Evolutionary conservation across 2,329 filamentous ascomycete genomes (phyloP), one percentile per base, ranked within the genome.

Genomic region (Thelonectria discophora): DNA sequence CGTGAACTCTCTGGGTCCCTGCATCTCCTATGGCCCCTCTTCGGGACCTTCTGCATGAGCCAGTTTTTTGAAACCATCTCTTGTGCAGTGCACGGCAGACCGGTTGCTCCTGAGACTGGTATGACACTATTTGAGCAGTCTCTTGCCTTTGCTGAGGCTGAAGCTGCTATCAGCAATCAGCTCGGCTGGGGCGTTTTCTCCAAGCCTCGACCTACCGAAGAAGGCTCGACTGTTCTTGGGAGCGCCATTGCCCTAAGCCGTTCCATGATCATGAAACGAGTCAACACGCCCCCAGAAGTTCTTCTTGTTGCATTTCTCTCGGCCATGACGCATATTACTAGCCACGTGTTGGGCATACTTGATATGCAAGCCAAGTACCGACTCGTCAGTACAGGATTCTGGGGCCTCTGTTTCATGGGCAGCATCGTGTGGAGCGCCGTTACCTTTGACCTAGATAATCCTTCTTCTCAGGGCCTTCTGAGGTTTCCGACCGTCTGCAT

Each of bases 121-220:
- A 97, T 98, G 92, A 97, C 94, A 0, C 86, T 97, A 2, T 97
- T 98, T 71, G 95, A 99, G 75, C 94, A 97, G 73, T 97, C 94
- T 0, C 82, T 99, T 9, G 94, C 94, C 2, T 99, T 98, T 78
- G 93, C 94, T 11, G 95, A 99, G 77, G 94, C 94, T 9, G 95
- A 99, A 75, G 90, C 92, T 30, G 91, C 94, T 65, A 89, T 97
- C 47, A 89, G 89, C 69, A 91, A 89, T 66, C 91, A 93, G 52
- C 85, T 97, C 13, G 90, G 90, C 12, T 87, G 93, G 76, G 88
- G 89, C 0, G 70, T 87, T 1, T 90, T 91, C 65, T 73, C 84
- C 55, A 81, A 84, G 46, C 76, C 79, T 12, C 77, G 80, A 27
- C 71, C 78, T 21, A 70, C 78, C 2, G 76, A 71, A 49, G 58